Base-by-base conservation (phyloP, 164 flowering plant genomes). In the Cinnamomum chago region DNA sequence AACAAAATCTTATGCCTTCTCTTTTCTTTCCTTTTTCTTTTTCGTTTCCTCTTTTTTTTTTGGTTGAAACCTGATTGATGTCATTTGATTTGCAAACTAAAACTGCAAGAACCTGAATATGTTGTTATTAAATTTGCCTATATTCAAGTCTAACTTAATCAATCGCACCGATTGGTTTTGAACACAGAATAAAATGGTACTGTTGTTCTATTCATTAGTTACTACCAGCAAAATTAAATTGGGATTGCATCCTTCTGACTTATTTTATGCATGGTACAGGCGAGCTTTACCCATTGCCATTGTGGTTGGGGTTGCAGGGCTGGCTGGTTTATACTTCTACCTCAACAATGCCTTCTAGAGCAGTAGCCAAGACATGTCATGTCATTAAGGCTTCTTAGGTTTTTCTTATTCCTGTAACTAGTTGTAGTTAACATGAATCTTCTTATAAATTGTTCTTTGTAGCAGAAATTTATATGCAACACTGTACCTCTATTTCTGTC, bases 261-360 rank as follows among this genome's bases (percentile, higher is more conserved):
- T 2, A 18, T 4, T 76, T 22, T 62, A 55, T 55, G n/a, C 20
- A 11, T 68, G 73, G 14, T 80, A 82, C 93, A 95, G 98, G 77
- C 67, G 76, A 75, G 92, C 89, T 13, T 85, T 95, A 81, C 97
- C 99, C 0, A 83, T 90, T 51, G 97, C 89, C 1, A 80, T 90
- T 27, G 97, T 71, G 40, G 84, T 93, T 68, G 99, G 95, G 74
- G 76, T 81, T 58, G 87, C 76, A 4, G 92, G 85, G 2, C 84
- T 93, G 25, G 91, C 82, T 76, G 99, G 86, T 24, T 72, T 95
- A 58, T 95, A 95, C 81, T 89, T 90, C 77, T 95, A 92, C 81
- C 81, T 95, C 76, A 95, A 93, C 86, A 87, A 65, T 77, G 72
- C 82, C 58, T 79, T 72, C 84, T 85, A 85, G 72, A 22, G 65